phyloP scores from a whole-genome alignment of 1,284 basidiomycete species.

The Caloboletus firmus region DNA sequence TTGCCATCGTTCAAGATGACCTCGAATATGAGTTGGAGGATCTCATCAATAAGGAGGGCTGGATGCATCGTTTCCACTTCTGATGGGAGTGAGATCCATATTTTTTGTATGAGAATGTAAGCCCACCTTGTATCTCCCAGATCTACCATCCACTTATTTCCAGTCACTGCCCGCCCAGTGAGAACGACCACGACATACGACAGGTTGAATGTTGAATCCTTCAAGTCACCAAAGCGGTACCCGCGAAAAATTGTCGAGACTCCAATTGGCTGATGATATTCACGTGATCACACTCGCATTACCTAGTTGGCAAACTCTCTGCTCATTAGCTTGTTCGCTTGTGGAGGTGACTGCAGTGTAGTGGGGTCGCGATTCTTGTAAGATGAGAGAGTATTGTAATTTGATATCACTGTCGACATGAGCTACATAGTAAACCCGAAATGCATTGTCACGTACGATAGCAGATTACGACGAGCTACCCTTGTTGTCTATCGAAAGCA shows the following conservation, averaged over 20 bases:
- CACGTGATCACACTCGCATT: slow-evolving; percentile 12
- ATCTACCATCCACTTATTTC: neutral
- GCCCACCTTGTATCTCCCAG: slow-evolving; percentile 6
- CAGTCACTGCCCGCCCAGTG: neutral
- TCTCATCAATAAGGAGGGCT: slow-evolving; percentile 53
- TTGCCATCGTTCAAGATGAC: slow-evolving; percentile 34
- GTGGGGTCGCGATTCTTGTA: neutral
- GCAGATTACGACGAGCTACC: slow-evolving; percentile 3
- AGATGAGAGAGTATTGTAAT: neutral
- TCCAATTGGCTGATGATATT: slow-evolving; percentile 9
- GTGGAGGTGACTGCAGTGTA: neutral
- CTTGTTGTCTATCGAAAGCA: slow-evolving; percentile 3
- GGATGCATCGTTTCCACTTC: slow-evolving; percentile 41
- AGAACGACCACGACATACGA: neutral
- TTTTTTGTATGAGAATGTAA: neutral
- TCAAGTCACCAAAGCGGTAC: slow-evolving; percentile 14
- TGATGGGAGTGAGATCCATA: neutral
- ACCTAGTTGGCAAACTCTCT: neutral
- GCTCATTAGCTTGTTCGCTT: neutral
- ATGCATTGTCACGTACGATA: slow-evolving; percentile 17
- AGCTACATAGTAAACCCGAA: slow-evolving; percentile 9
- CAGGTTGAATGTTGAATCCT: neutral
- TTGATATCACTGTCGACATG: slow-evolving; percentile 10
- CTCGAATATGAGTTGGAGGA: slow-evolving; percentile 47
- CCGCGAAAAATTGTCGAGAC: slow-evolving; percentile 10